Evolutionary conservation across 2,329 filamentous ascomycete species (phyloP).

Genomic region (Cyphellophora attinorum): DNA sequence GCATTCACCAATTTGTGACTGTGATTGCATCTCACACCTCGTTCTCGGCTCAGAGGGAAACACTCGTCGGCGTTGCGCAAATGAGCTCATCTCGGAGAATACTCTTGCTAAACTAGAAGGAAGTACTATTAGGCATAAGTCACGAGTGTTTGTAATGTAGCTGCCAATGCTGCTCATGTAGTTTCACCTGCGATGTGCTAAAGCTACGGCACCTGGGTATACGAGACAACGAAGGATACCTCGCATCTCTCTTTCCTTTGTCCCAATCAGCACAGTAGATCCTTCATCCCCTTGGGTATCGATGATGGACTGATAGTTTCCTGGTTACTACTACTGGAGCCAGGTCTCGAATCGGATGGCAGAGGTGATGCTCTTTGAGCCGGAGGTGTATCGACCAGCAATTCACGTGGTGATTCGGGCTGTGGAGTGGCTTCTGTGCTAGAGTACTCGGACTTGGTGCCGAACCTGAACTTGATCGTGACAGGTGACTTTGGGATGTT

Average conservation of each 20-base stretch:
- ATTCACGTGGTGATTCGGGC: conserved; percentile 12
- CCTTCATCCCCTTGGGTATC: conserved; percentile 16
- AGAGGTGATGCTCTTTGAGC: not conserved
- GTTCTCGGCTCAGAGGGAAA: too few species aligned
- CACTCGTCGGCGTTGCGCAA: too few species aligned
- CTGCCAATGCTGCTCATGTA: not conserved
- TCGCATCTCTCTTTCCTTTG: too few species aligned
- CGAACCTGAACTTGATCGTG: conserved; percentile 10
- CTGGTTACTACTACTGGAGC: conserved; percentile 3
- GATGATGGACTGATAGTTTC: conserved; percentile 15
- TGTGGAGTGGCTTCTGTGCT: conserved; percentile 11
- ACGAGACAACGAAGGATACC: too few species aligned
- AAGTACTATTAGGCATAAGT: not conserved
- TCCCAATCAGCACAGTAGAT: conserved; percentile 13
- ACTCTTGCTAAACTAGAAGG: too few species aligned
- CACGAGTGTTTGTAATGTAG: not conserved
- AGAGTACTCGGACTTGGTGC: conserved; percentile 10
- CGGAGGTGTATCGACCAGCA: conserved; percentile 1
- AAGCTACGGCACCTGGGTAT: too few species aligned
- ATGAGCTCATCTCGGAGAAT: too few species aligned
- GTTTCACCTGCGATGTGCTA: not conserved
- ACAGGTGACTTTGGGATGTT: conserved; percentile 11
- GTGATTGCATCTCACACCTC: too few species aligned
- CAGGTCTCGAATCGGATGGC: not conserved
- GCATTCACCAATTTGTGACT: too few species aligned